These are phyloP conservation scores for Sclerotinia sclerotiorum DNA, from an alignment of 2,329 filamentous ascomycete species.

Conservation along the genomic window DNA sequence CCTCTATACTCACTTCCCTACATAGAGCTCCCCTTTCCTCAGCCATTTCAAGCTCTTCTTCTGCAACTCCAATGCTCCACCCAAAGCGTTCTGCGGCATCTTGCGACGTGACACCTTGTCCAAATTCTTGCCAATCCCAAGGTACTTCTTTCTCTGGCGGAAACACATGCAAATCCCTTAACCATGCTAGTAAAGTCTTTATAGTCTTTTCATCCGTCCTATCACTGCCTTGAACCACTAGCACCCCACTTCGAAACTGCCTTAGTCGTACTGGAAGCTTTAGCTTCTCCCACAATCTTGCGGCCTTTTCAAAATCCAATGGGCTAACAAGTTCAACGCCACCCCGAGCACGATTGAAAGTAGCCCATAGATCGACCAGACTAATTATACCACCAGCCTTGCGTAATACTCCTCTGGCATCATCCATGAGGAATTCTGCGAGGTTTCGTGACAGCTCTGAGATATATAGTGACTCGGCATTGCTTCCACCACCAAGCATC, in stretches of 20 bases:
- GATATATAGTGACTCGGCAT: slow-evolving; percentile 80
- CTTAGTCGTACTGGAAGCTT: slow-evolving; percentile 82
- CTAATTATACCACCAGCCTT: slow-evolving; percentile 85
- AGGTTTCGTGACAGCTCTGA: slow-evolving; percentile 82
- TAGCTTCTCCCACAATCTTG: slow-evolving; percentile 81
- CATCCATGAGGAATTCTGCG: slow-evolving; percentile 86
- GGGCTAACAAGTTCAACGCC: slow-evolving; percentile 94
- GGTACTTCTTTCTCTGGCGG: slow-evolving; percentile 62
- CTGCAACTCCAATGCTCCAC: slow-evolving; percentile 95
- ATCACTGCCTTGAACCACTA: slow-evolving; percentile 87
- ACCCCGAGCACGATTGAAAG: slow-evolving; percentile 90
- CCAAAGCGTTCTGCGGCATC: slow-evolving; percentile 87
- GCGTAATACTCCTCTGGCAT: slow-evolving; percentile 72
- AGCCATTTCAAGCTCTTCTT: slow-evolving; percentile 95
- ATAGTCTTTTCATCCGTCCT: slow-evolving; percentile 90
- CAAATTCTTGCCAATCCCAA: slow-evolving; percentile 78
- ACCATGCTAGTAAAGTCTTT: slow-evolving; percentile 71
- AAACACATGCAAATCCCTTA: slow-evolving; percentile 68
- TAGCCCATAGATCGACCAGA: slow-evolving; percentile 86
- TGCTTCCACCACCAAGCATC: slow-evolving; percentile 74
- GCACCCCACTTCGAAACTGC: slow-evolving; percentile 88
- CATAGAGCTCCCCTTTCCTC: slow-evolving; percentile 87
- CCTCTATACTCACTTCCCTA: slow-evolving; percentile 88
- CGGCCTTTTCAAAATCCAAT: slow-evolving; percentile 86
- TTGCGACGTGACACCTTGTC: slow-evolving; percentile 83